These are phyloP conservation scores for Amanita rubescens DNA, from an alignment of 768 basidiomycete genomes.

Conservation along the genomic window DNA sequence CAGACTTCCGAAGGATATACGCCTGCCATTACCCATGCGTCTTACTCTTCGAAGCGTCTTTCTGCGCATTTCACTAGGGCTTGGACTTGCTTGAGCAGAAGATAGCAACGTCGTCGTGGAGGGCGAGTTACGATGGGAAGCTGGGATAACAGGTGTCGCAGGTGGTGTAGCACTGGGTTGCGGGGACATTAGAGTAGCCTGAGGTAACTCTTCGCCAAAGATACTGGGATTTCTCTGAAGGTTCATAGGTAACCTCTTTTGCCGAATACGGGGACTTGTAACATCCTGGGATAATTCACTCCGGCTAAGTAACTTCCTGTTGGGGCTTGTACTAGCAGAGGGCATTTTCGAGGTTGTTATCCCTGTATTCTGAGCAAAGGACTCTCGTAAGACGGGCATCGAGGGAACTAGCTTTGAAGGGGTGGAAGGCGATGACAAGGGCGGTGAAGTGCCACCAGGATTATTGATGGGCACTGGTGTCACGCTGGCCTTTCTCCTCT, in stretches of 20 bases:
- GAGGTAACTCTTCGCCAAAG: constrained; percentile 57
- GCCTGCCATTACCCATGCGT: constrained; percentile 38
- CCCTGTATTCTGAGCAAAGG: not conserved
- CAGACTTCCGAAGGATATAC: constrained; percentile 62
- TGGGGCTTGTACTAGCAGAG: not conserved
- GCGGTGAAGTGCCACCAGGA: not conserved
- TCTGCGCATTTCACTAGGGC: constrained; percentile 17
- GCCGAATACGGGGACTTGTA: constrained; percentile 10
- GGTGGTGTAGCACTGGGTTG: constrained; percentile 9
- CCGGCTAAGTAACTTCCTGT: not conserved
- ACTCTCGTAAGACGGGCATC: not conserved
- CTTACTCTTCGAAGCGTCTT: constrained; percentile 46
- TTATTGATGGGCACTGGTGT: not conserved
- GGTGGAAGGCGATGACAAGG: not conserved
- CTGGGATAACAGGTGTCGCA: constrained; percentile 9
- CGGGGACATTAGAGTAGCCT: not conserved
- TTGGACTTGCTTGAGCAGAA: constrained; percentile 8
- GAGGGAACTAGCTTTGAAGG: constrained; percentile 1
- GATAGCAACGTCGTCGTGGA: constrained; percentile 7
- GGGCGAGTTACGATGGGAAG: constrained; percentile 11
- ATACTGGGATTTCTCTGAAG: constrained; percentile 56
- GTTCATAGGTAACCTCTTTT: constrained; percentile 34
- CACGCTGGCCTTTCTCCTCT: constrained; percentile 20
- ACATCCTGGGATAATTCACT: constrained; percentile 4
- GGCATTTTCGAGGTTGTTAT: not conserved